A percentile compares a stretch with the other conserved stretches of the same genome.
Conservation (phyloP, 257 asterid species). For the Nicotiana knightiana region DNA sequence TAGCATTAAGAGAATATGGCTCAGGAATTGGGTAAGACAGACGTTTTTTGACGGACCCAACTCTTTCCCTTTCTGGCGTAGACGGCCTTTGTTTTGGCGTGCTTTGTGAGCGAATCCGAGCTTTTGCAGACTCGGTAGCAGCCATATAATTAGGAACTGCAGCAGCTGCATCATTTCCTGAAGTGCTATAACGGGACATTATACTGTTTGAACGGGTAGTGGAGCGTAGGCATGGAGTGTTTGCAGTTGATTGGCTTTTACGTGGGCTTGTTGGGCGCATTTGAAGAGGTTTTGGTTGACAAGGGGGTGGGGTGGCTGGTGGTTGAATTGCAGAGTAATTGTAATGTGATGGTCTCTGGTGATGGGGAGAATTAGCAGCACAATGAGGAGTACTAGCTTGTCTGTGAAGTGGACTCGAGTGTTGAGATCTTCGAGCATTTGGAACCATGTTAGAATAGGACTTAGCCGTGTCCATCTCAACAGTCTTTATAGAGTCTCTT, state of each 20-base stretch:
- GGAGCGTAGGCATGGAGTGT: conserved; percentile 66
- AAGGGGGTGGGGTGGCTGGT: conserved; percentile 46
- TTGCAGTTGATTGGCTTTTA: conserved; percentile 72
- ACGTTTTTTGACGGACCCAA: conserved; percentile 51
- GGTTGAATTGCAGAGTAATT: conserved; percentile 26
- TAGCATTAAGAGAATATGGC: conserved; percentile 37
- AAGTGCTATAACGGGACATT: conserved; percentile 31
- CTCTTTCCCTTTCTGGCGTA: conserved; percentile 79
- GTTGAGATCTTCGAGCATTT: conserved; percentile 44
- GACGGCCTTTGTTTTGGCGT: conserved; percentile 79
- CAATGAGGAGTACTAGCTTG: conserved; percentile 22
- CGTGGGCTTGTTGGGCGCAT: conserved; percentile 53
- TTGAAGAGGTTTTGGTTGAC: conserved; percentile 37
- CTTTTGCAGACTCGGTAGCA: conserved; percentile 82
- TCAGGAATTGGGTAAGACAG: conserved; percentile 71
- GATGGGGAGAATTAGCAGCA: conserved; percentile 33
- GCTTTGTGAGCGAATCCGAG: conserved; percentile 74
- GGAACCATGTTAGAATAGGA: conserved; percentile 22
- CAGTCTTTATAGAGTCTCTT: conserved; percentile 72
- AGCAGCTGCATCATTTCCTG: conserved; percentile 20
- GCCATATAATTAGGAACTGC: conserved; percentile 82
- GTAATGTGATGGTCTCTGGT: conserved; percentile 28
- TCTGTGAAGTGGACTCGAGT: conserved; percentile 53
- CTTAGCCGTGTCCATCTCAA: conserved; percentile 55
- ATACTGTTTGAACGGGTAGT: conserved; percentile 30